Conservation (phyloP, 2,329 filamentous ascomycete genomes). For the Daldinia sp. region DNA sequence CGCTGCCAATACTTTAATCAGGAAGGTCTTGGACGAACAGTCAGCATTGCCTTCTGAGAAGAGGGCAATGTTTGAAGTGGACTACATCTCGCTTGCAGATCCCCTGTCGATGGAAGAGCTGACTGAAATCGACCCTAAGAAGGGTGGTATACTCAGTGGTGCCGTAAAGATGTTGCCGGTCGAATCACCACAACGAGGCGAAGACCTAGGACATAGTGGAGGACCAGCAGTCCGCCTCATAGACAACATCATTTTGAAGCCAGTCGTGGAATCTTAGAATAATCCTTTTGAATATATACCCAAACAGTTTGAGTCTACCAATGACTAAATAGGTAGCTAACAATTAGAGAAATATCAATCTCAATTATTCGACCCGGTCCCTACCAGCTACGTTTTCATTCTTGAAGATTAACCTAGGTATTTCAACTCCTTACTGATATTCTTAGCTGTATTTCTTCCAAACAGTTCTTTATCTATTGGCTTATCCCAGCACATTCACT, state of each 20-base stretch:
- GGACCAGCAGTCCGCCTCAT: constrained; percentile 86
- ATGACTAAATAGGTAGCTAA: neutral
- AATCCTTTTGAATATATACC: constrained; percentile 30
- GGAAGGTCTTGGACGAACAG: constrained; percentile 67
- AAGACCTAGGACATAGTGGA: constrained; percentile 77
- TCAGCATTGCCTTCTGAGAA: constrained; percentile 63
- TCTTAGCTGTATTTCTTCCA: neutral
- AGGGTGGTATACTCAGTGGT: constrained; percentile 85
- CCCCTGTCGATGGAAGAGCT: constrained; percentile 84
- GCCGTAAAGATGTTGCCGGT: constrained; percentile 90
- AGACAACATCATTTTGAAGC: constrained; percentile 83
- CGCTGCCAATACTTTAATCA: constrained; percentile 70
- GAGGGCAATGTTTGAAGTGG: constrained; percentile 79
- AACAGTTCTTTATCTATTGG: constrained; percentile 1
- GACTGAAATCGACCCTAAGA: constrained; percentile 70
- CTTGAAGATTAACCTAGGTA: too few species aligned
- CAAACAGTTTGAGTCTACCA: constrained; percentile 6
- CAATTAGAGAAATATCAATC: neutral
- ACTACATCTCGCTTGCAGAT: constrained; percentile 92
- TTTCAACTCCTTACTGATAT: neutral
- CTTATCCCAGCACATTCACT: neutral
- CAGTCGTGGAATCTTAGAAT: constrained; percentile 41
- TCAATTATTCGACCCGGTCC: neutral
- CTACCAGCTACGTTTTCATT: neutral
- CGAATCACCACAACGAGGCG: constrained; percentile 72